phyloP scores from a whole-genome alignment of 169 alveolate species.

The Plasmodium malariae region DNA sequence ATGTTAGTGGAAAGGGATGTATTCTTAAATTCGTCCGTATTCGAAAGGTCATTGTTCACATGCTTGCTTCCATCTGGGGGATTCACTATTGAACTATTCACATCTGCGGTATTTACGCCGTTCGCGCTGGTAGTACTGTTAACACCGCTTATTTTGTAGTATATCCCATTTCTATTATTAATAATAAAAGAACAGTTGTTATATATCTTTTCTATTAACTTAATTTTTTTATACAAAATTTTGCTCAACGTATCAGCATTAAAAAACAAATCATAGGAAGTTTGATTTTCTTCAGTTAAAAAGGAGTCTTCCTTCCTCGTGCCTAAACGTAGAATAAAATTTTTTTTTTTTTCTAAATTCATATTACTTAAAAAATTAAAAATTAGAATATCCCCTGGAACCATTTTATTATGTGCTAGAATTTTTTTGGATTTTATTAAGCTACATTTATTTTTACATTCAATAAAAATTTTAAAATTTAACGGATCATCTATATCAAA shows the following conservation, averaged over 20 bases:
- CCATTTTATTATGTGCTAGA: conserved; percentile 66
- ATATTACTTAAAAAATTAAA: conserved; percentile 58
- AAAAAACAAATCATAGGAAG: conserved; percentile 22
- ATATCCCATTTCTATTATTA: conserved; percentile 50
- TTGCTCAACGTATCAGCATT: conserved; percentile 43
- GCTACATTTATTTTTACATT: conserved; percentile 69
- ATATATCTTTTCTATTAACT: conserved; percentile 23
- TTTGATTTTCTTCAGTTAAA: conserved; percentile 46
- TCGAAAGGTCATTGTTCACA: no score
- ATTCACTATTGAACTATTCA: no score
- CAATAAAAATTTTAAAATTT: conserved; percentile 63
- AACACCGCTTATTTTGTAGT: conserved; percentile 7
- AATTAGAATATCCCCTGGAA: conserved; percentile 57
- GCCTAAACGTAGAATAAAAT: conserved; percentile 29
- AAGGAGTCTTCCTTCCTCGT: conserved; percentile 44
- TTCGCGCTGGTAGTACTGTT: not conserved
- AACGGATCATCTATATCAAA: conserved; percentile 29
- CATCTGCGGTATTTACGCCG: no score
- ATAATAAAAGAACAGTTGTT: conserved; percentile 30
- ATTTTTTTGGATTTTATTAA: conserved; percentile 40
- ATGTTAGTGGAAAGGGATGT: not conserved
- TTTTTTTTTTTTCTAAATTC: conserved; percentile 56
- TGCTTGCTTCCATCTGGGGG: no score
- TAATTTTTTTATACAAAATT: conserved; percentile 44
- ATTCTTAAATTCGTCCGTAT: no score